Conservation (phyloP, 805 yeast genomes). For the Kazachstania africana region DNA sequence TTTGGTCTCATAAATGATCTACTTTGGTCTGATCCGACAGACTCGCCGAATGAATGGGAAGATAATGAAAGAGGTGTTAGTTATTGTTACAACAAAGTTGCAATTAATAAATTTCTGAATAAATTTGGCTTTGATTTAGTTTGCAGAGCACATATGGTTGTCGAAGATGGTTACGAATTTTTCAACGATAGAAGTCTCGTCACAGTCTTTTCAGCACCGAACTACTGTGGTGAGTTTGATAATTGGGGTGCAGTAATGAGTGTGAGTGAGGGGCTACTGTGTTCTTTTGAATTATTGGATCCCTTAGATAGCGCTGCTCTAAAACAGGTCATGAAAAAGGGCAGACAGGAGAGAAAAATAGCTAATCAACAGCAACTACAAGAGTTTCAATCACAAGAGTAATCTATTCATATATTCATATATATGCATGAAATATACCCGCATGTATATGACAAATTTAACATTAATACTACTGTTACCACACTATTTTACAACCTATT, state of each 20-base stretch:
- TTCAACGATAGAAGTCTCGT: conserved; percentile 64
- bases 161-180: conserved; percentile 80
- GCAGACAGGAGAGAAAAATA: conserved; percentile 72
- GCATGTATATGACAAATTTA: no score
- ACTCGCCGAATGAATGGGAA: conserved; percentile 50
- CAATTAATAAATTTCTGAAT: conserved; percentile 57
- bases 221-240: conserved; percentile 44
- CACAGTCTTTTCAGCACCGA: conserved; percentile 74
- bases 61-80: conserved; percentile 79
- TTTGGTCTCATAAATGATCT: conserved; percentile 67
- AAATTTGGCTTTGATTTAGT: conserved; percentile 63
- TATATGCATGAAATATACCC: neutral
- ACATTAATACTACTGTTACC: no score
- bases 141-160: conserved; percentile 83
- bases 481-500: no score
- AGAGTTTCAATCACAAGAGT: conserved; percentile 1
- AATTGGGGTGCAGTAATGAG: conserved; percentile 99
- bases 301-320: conserved; percentile 89
- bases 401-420: conserved; percentile 4
- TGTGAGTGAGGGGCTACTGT: conserved; percentile 81
- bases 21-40: conserved; percentile 75
- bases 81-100: conserved; percentile 61
- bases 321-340: conserved; percentile 88
- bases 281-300: conserved; percentile 86
- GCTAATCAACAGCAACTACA: conserved; percentile 32